Evolutionary conservation across 2,329 filamentous ascomycete genomes (phyloP).

Genomic region (Phoma sp.): DNA sequence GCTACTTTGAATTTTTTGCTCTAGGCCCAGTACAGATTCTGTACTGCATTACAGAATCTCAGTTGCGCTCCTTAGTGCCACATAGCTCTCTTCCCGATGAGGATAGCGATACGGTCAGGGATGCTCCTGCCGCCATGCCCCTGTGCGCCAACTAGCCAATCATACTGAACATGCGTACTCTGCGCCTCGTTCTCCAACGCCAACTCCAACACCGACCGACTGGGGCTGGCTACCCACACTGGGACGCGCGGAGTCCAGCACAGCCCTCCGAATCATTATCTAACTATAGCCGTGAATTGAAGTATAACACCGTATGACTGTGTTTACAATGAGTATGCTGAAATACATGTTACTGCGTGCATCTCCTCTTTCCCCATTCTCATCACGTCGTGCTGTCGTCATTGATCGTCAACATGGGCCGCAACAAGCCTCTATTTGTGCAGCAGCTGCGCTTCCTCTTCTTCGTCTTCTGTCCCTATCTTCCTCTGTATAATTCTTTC

Average conservation of each 20-base stretch:
- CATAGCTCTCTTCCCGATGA: constrained; percentile 22
- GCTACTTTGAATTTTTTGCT: no score
- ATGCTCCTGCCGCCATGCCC: constrained; percentile 3
- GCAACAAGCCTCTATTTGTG: constrained; percentile 26
- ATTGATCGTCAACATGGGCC: constrained; percentile 19
- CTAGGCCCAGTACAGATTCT: no score
- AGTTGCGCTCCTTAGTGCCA: constrained; percentile 26
- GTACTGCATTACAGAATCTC: background rate
- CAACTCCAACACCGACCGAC: constrained; percentile 2
- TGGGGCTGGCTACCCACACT: background rate
- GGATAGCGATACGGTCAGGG: constrained; percentile 27
- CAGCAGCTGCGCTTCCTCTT: constrained; percentile 36
- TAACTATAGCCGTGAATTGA: background rate
- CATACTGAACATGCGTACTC: background rate
- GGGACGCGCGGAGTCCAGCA: constrained; percentile 2
- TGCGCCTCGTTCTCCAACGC: constrained; percentile 7
- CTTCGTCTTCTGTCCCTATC: constrained; percentile 35
- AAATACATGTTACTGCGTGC: background rate
- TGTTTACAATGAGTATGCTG: background rate
- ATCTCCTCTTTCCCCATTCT: constrained; percentile 18
- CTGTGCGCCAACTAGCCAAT: background rate
- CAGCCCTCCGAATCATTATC: constrained; percentile 7
- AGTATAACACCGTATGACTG: background rate
- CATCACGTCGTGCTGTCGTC: constrained; percentile 32
- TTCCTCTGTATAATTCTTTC: constrained; percentile 33